Evolutionary conservation across 192 early-diverging fungal species (phyloP).

Genomic region (Lunasporangiospora selenospora): DNA sequence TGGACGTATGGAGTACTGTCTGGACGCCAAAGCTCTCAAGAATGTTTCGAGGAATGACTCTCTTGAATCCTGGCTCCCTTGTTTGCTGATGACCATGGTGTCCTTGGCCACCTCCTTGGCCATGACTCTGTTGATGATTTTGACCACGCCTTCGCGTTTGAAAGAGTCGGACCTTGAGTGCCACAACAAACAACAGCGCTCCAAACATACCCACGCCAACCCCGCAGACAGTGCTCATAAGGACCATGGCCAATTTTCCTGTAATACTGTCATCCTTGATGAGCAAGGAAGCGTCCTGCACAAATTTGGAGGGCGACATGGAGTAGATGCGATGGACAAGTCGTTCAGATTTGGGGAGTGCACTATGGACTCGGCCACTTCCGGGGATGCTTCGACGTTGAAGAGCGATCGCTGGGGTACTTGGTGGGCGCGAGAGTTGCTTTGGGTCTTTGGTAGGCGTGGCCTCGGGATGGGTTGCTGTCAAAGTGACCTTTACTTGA

Average conservation of each 20-base stretch:
- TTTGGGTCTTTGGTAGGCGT: too few species aligned
- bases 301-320: constrained; percentile 12
- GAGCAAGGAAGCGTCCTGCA: constrained; percentile 8
- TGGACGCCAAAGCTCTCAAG: constrained; percentile 30
- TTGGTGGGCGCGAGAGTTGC: too few species aligned
- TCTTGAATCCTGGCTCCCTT: constrained; percentile 2
- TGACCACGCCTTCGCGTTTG: constrained; percentile 4
- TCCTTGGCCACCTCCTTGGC: too few species aligned
- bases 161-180: constrained; percentile 28
- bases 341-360: neutral
- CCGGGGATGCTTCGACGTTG: too few species aligned
- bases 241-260: constrained; percentile 19
- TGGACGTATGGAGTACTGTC: constrained; percentile 28
- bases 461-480: too few species aligned
- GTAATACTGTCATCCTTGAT: constrained; percentile 22
- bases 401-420: too few species aligned
- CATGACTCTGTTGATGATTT: too few species aligned
- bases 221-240: constrained; percentile 34
- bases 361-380: too few species aligned
- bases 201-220: constrained; percentile 40
- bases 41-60: constrained; percentile 24
- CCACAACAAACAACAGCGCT: constrained; percentile 31
- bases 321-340: constrained; percentile 10
- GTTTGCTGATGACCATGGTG: constrained; percentile 8
- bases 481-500: too few species aligned